These are phyloP conservation scores for Fusarium verticillioides DNA, from an alignment of 2,329 filamentous ascomycete species.

Conservation along the genomic window DNA sequence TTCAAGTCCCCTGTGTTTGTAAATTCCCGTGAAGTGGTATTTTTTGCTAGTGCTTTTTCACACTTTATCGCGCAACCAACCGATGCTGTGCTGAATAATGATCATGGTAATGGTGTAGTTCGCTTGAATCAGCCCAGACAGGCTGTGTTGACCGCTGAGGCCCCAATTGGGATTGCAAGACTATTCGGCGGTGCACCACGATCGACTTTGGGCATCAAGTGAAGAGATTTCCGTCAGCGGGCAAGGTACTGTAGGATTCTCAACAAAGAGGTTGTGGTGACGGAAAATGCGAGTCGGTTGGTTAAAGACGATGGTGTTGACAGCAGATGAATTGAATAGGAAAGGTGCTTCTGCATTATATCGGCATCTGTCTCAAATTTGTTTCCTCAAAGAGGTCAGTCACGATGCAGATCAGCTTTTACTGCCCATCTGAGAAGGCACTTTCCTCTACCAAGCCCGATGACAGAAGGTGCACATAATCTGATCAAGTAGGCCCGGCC, in stretches of 20 bases:
- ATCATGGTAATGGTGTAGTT: background rate
- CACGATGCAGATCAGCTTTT: constrained; percentile 8
- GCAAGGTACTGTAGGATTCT: background rate
- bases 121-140: background rate
- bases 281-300: background rate
- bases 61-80: background rate
- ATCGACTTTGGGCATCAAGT: constrained; percentile 25
- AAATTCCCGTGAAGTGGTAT: background rate
- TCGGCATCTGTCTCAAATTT: constrained; percentile 1
- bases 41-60: constrained; percentile 12
- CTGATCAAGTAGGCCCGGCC: background rate
- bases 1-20: constrained; percentile 14
- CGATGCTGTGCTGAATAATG: background rate
- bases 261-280: background rate
- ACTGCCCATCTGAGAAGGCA: background rate
- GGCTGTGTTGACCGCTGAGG: constrained; percentile 1
- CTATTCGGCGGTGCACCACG: constrained; percentile 1
- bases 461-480: background rate
- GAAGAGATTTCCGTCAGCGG: background rate
- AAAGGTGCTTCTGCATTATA: background rate
- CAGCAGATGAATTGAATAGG: constrained; percentile 8
- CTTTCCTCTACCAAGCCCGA: background rate
- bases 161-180: constrained; percentile 5
- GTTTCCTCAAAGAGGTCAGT: constrained; percentile 4
- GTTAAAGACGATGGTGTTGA: constrained; percentile 25